phyloP scores from a whole-genome alignment of 208 protist species.

The Leptomonas pyrrhocoris region DNA sequence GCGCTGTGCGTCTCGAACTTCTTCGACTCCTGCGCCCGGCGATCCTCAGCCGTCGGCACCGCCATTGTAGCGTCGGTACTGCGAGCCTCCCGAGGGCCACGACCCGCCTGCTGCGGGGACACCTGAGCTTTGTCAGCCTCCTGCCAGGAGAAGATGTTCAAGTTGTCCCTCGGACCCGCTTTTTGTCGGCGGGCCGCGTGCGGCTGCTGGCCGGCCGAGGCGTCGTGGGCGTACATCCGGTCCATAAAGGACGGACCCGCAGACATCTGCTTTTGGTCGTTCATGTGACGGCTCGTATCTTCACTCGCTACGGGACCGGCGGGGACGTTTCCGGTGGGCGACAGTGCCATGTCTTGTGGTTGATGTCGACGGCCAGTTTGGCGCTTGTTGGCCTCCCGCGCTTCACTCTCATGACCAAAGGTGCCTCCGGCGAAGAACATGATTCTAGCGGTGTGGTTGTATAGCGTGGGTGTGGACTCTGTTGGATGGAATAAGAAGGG shows the following conservation, averaged over 20 bases:
- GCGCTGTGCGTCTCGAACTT: constrained; percentile 58
- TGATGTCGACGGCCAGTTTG: constrained; percentile 61
- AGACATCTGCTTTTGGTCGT: constrained; percentile 45
- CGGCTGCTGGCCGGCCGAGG: constrained; percentile 4
- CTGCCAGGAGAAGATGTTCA: constrained; percentile 86
- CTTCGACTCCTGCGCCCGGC: constrained; percentile 40
- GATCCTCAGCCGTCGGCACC: constrained; percentile 21
- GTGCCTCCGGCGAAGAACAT: constrained; percentile 41
- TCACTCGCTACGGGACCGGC: neutral
- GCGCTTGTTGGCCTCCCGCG: constrained; percentile 36
- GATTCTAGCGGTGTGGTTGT: neutral
- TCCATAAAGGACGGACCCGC: constrained; percentile 56
- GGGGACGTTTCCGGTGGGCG: constrained; percentile 5
- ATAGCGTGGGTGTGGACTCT: neutral
- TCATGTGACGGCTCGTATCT: constrained; percentile 20
- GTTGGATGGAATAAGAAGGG: too few relatives aligned
- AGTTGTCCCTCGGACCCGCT: constrained; percentile 35
- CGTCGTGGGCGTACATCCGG: constrained; percentile 46
- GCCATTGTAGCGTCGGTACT: constrained; percentile 2
- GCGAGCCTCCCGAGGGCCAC: constrained; percentile 13
- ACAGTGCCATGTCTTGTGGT: constrained; percentile 53
- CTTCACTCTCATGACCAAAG: constrained; percentile 59
- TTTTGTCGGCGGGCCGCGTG: constrained; percentile 20
- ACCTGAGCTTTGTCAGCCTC: neutral
- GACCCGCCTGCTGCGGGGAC: neutral